These are phyloP conservation scores for Sporothrix schenckii DNA, from an alignment of 2,329 filamentous ascomycete genomes.

Conservation along the genomic window DNA sequence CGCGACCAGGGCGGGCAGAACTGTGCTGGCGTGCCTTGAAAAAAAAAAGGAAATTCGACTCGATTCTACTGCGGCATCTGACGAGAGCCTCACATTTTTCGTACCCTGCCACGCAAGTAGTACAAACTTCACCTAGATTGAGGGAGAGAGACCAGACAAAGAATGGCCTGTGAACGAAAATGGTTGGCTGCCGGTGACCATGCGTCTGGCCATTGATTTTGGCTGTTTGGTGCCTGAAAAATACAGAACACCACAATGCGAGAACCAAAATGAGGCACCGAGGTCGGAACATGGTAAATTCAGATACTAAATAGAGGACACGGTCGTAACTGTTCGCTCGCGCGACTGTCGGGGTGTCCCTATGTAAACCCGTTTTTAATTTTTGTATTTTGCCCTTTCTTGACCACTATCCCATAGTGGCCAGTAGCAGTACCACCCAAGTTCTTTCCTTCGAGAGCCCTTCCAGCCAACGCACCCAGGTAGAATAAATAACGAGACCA, in stretches of 20 bases:
- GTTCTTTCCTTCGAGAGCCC: background rate
- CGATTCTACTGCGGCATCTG: background rate
- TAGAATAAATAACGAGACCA: no score
- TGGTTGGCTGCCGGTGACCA: background rate
- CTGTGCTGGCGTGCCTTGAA: no score
- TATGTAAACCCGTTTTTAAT: background rate
- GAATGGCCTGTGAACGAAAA: background rate
- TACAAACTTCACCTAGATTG: background rate
- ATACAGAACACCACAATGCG: background rate
- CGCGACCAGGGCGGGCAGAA: no score
- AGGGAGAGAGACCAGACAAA: background rate
- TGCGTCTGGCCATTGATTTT: background rate
- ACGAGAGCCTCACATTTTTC: slow-evolving; percentile 1
- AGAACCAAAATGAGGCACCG: background rate
- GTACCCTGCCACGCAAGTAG: background rate
- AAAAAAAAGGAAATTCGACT: background rate
- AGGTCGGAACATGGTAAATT: background rate
- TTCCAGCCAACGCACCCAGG: background rate
- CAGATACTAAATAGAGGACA: background rate
- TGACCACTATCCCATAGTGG: background rate
- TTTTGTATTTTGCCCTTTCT: background rate
- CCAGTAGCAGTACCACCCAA: background rate
- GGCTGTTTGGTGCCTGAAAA: background rate
- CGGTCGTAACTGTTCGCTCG: background rate
- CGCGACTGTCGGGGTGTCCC: background rate